Percentiles rank a stretch among this genome's conserved stretches.
phyloP scores from a whole-genome alignment of 2,329 filamentous ascomycete genomes.

The Colletotrichum sp. region DNA sequence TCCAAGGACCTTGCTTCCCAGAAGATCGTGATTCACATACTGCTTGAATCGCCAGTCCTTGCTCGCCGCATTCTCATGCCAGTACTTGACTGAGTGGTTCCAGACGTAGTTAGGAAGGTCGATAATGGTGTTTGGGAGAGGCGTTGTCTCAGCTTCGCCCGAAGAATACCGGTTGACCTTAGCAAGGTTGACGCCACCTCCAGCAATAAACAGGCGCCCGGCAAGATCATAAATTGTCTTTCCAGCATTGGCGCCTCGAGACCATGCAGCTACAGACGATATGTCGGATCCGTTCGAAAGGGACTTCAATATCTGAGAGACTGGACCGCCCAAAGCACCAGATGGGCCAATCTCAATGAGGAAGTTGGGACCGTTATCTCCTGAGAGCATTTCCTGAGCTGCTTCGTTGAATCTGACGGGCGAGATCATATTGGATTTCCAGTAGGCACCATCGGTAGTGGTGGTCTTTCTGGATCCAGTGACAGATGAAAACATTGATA shows the following conservation, averaged over 20 bases:
- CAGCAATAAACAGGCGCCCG: background rate
- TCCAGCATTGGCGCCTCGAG: background rate
- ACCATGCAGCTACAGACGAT: background rate
- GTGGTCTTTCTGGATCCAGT: background rate
- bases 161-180: background rate
- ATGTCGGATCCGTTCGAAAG: background rate
- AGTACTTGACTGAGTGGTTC: constrained; percentile 7
- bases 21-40: constrained; percentile 2
- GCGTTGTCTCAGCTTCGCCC: background rate
- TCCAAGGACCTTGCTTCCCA: constrained; percentile 2
- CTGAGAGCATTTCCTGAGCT: background rate
- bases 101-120: constrained; percentile 18
- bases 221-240: background rate
- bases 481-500: constrained; percentile 21
- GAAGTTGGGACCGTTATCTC: constrained; percentile 16
- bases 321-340: constrained; percentile 31
- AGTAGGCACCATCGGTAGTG: background rate
- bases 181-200: background rate
- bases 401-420: constrained; percentile 2
- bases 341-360: constrained; percentile 34
- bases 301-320: constrained; percentile 28
- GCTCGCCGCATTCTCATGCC: constrained; percentile 1
- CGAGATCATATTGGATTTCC: constrained; percentile 8
- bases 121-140: background rate
- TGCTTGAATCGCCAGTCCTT: background rate